Base-by-base conservation (phyloP, 495 filamentous ascomycete species). In the Hypoxylon subgilvum region DNA sequence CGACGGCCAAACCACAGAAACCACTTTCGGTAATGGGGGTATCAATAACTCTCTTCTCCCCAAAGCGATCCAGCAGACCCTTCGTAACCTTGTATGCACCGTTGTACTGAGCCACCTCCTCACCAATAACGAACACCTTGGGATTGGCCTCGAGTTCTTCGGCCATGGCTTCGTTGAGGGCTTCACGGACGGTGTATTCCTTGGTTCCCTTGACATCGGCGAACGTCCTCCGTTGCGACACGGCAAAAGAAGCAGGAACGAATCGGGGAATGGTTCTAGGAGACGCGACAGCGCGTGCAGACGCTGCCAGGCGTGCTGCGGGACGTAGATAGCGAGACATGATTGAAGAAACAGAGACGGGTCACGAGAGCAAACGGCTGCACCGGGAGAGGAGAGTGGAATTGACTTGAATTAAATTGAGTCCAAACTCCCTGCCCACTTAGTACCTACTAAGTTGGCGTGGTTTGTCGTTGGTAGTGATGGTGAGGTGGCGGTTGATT, bases 1-100 rank as follows among this genome's bases (percentile, higher is more conserved):
- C 94, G 66, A 96, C 88, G 31, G 92, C 91, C 51, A 98, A 81
- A 82, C 94, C 94, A 72, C 76, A 76, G 79, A 98, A 98, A 59
- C 94, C 94, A 58, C 88, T 90, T 77, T 98, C 94, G 38, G 94
- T 98, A 78, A 98, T 98, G 64, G 94, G 94, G 56, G 88, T 96
- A 77, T 98, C 94, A 74, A 98, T 97, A 67, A 98, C 89, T 59
- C 94, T 83, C 85, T 93, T 96, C 21, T 96, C 91, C 61, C 94
- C 94, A 72, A 98, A 98, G 61, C 94, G 88, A 75, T 98, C 94
- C 67, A 97, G 74, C 42, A 98, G 82, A 45, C 95, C 95, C 82
- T 94, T 95, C 41, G 94, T 97, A 72, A 98, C 92, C 77, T 98
- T 98, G 86, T 98, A 98, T 65, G 94, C 94, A 81, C 94, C 94